Evolutionary conservation across 768 basidiomycete species (phyloP).

Genomic region (Mrakia gelida): DNA sequence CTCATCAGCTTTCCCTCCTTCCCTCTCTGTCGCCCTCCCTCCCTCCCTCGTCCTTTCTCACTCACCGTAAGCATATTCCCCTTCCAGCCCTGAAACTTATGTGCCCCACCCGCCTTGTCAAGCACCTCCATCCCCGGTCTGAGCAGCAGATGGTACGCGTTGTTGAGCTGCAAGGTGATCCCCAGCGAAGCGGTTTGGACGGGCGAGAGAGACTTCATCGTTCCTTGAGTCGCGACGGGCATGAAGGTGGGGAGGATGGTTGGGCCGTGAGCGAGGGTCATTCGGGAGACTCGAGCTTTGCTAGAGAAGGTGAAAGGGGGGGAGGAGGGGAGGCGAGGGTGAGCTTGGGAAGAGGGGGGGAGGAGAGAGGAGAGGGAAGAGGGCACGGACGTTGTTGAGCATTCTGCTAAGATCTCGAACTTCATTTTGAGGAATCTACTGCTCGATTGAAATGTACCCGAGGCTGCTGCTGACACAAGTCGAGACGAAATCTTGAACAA

Average conservation of each 20-base stretch:
- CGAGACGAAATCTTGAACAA: conserved; percentile 1
- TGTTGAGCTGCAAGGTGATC: conserved; percentile 77
- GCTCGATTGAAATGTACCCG: background rate
- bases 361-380: background rate
- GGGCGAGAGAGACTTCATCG: conserved; percentile 83
- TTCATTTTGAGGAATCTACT: conserved; percentile 50
- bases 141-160: conserved; percentile 85
- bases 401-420: conserved; percentile 76
- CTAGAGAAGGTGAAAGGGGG: background rate
- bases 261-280: conserved; percentile 77
- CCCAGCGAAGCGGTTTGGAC: conserved; percentile 66
- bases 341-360: background rate
- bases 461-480: background rate
- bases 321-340: background rate
- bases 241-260: conserved; percentile 87
- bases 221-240: conserved; percentile 81
- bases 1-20: conserved; percentile 52
- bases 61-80: conserved; percentile 74
- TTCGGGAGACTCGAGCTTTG: conserved; percentile 73
- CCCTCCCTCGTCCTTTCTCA: background rate
- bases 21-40: conserved; percentile 6
- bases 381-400: conserved; percentile 59
- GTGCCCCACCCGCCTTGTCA: conserved; percentile 74
- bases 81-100: conserved; percentile 83
- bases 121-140: conserved; percentile 73